Evolutionary conservation across 352 stramenopile genomes (phyloP).

Genomic region (Pythium aristosporum): DNA sequence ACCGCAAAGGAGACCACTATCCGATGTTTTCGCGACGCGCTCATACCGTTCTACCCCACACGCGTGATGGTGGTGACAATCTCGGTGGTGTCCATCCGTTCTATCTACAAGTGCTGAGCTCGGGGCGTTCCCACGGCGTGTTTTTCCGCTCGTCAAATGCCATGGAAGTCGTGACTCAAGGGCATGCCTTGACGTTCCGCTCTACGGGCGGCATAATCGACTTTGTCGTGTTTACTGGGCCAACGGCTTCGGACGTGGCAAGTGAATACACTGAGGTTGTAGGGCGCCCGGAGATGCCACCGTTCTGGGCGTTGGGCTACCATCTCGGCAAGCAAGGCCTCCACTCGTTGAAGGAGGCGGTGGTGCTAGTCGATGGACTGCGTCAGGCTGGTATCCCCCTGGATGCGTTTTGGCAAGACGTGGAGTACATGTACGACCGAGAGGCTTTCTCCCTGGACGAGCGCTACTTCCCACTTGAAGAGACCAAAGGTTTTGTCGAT

Average conservation of each 20-base stretch:
- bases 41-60: conserved; percentile 20
- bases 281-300: conserved; percentile 70
- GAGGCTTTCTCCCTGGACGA: conserved; percentile 67
- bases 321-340: conserved; percentile 58
- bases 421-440: conserved; percentile 55
- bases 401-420: conserved; percentile 80
- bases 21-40: conserved; percentile 49
- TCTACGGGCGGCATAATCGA: conserved; percentile 81
- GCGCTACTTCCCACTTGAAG: conserved; percentile 38
- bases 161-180: conserved; percentile 80
- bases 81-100: conserved; percentile 82
- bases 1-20: conserved; percentile 59
- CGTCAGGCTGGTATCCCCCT: conserved; percentile 51
- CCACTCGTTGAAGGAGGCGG: conserved; percentile 35
- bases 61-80: conserved; percentile 55
- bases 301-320: conserved; percentile 87
- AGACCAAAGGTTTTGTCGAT: conserved; percentile 60
- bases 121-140: conserved; percentile 60
- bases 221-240: conserved; percentile 74
- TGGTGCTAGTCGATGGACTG: conserved; percentile 40
- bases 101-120: conserved; percentile 54
- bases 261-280: conserved; percentile 76
- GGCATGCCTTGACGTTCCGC: conserved; percentile 70
- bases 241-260: conserved; percentile 52
- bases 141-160: conserved; percentile 84